A percentile compares a stretch with the other conserved stretches of the same genome.
Conservation (phyloP, 2,329 filamentous ascomycete species). For the Xylaria sp. region DNA sequence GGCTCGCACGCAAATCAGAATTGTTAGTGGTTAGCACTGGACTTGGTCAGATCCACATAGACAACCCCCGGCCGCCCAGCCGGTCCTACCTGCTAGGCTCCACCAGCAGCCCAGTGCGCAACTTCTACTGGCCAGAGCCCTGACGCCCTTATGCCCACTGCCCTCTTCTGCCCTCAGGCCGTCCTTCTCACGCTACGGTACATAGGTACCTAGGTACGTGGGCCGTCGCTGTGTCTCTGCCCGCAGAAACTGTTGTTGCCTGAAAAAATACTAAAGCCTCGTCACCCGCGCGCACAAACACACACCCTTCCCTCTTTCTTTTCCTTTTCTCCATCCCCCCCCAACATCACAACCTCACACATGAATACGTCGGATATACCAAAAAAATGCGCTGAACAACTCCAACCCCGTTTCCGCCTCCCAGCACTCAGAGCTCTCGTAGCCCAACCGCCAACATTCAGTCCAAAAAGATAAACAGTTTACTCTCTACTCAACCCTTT, state of each 20-base stretch:
- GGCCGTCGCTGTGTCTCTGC: not conserved
- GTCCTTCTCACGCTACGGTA: conserved; percentile 1
- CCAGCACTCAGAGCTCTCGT: conserved; percentile 48
- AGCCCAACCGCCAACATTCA: conserved; percentile 64
- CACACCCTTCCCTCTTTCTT: conserved; percentile 43
- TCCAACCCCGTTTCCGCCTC: conserved; percentile 50
- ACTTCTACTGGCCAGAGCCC: conserved; percentile 5
- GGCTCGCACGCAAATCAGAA: conserved; percentile 33
- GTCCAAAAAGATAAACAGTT: conserved; percentile 55
- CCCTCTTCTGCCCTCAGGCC: conserved; percentile 10
- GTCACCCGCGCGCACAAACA: conserved; percentile 40
- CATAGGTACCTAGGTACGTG: not conserved
- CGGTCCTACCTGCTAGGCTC: conserved; percentile 9
- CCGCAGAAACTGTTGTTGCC: conserved; percentile 42
- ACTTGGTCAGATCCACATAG: conserved; percentile 39
- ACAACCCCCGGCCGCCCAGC: conserved; percentile 12
- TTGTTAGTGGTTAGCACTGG: conserved; percentile 43
- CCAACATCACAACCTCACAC: conserved; percentile 45
- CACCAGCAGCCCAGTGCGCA: not conserved
- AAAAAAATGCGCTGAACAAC: conserved; percentile 69
- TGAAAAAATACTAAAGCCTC: conserved; percentile 49
- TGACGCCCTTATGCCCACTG: conserved; percentile 17
- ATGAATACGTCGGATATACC: conserved; percentile 52
- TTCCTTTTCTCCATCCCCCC: conserved; percentile 51
- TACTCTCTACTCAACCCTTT: conserved; percentile 59